Base-by-base conservation (phyloP, 2,329 filamentous ascomycete genomes). In the Aspergillus vadensis region DNA sequence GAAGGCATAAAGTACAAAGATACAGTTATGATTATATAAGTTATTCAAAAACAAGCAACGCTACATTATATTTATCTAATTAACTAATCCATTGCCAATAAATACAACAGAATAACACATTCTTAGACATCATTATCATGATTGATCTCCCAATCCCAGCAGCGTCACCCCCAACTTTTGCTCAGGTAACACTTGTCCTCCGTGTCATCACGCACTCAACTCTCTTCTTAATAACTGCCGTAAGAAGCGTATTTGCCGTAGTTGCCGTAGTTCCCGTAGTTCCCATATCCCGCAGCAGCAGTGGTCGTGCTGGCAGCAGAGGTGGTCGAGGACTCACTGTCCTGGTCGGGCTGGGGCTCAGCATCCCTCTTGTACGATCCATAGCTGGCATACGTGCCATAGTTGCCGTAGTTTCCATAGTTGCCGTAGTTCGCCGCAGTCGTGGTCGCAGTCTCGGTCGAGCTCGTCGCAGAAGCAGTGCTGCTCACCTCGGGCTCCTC, bases 331-430 rank as follows among this genome's bases (percentile, higher is more conserved):
- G 58, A 27, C 15, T 17, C 51, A 23, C 2, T 12, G 19, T 30
- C 52, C 19, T 41, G 9, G 14, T 55, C 52, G 52, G 55, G 39
- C 21, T 55, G 36, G 52, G 55, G 39, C 17, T 60, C 44, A 3
- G 19, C 58, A 21, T 60, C 58, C 8, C 58, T 21, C 61, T 53
- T 58, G 30, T 38, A 43, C 32, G 19, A 39, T 4, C 21, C 44
- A 15, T 59, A 59, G 27, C 39, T 36, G 4, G 38, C 50, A 25
- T 61, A 61, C 15, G 51, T 30, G 21, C 30, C 51, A 17, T 59
- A 59, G 25, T 10, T 30, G 21, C 61, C 65, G 44, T 68, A 67
- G 21, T 64, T 47, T 8, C 60, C 67, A 52, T 69, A 69, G 39
- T 61, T 59, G 9, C 48, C 60, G n/a, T 66, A 67, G 17, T 30